Conservation (phyloP, 2,329 filamentous ascomycete genomes). For the Fusarium scirpi region DNA sequence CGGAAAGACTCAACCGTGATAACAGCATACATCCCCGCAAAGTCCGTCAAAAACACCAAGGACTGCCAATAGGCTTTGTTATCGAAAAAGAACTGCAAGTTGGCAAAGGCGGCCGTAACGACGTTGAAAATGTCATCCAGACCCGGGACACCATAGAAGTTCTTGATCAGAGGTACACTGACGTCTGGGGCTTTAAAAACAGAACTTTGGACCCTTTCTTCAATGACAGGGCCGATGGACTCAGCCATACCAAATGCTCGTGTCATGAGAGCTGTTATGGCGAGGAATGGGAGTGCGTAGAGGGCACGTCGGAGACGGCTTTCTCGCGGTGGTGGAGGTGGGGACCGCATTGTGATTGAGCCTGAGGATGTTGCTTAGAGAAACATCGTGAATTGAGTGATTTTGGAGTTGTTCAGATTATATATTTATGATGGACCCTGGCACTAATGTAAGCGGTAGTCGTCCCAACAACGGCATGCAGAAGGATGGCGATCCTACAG, state of each 20-base stretch:
- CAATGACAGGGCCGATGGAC: constrained; percentile 27
- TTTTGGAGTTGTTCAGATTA: neutral
- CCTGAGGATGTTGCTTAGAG: neutral
- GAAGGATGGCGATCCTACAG: neutral
- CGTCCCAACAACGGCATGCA: constrained; percentile 2
- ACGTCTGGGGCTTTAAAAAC: constrained; percentile 11
- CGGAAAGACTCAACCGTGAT: constrained; percentile 44
- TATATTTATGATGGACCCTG: neutral
- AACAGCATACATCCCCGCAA: constrained; percentile 45
- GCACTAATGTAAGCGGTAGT: neutral
- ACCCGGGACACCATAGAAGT: constrained; percentile 38
- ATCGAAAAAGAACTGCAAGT: constrained; percentile 43
- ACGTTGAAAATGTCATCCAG: constrained; percentile 41
- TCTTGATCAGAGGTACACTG: constrained; percentile 19
- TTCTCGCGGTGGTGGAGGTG: neutral
- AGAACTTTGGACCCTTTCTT: constrained; percentile 12
- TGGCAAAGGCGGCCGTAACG: constrained; percentile 39
- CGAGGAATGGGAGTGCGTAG: constrained; percentile 38
- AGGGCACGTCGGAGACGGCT: constrained; percentile 33
- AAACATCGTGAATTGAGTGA: neutral
- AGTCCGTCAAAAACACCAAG: constrained; percentile 47
- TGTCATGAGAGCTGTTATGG: constrained; percentile 35
- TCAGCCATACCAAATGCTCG: constrained; percentile 37
- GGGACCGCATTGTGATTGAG: neutral
- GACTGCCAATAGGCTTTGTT: constrained; percentile 45